Conservation (phyloP, 371 early-diverging fungal genomes). For the Mortierella sp. region DNA sequence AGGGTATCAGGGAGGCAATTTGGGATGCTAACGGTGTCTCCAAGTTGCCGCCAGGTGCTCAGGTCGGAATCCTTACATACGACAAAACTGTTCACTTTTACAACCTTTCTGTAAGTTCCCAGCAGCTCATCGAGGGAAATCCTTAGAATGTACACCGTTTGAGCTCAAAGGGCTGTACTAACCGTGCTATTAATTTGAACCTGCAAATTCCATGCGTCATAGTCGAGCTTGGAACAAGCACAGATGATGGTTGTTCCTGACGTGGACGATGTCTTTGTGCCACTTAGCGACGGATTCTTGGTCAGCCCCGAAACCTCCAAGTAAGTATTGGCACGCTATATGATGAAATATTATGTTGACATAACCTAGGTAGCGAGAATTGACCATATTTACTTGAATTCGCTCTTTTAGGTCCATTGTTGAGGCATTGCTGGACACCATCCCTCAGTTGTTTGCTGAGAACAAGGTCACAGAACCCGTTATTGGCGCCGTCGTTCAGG, state of each 20-base stretch:
- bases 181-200: not conserved
- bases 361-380: not conserved
- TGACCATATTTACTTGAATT: not conserved
- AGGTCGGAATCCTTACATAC: constrained; percentile 91
- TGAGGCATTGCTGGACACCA: constrained; percentile 81
- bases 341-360: not conserved
- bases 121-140: not conserved
- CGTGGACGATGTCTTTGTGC: constrained; percentile 92
- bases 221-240: constrained; percentile 84
- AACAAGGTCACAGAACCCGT: constrained; percentile 81
- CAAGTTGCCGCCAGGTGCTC: constrained; percentile 66
- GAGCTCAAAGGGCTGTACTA: not conserved
- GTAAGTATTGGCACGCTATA: not conserved
- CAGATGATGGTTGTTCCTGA: constrained; percentile 98
- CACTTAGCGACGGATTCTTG: constrained; percentile 87
- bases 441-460: constrained; percentile 87
- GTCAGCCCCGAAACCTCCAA: constrained; percentile 85
- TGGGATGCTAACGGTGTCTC: constrained; percentile 68
- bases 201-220: not conserved
- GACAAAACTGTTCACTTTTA: constrained; percentile 97
- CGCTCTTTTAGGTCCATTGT: constrained; percentile 69
- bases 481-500: constrained; percentile 89
- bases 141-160: not conserved
- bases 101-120: constrained; percentile 79
- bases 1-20: constrained; percentile 75